Conservation (phyloP, 1,139 yeast genomes). For the Blastobotrys buckinghamii region DNA sequence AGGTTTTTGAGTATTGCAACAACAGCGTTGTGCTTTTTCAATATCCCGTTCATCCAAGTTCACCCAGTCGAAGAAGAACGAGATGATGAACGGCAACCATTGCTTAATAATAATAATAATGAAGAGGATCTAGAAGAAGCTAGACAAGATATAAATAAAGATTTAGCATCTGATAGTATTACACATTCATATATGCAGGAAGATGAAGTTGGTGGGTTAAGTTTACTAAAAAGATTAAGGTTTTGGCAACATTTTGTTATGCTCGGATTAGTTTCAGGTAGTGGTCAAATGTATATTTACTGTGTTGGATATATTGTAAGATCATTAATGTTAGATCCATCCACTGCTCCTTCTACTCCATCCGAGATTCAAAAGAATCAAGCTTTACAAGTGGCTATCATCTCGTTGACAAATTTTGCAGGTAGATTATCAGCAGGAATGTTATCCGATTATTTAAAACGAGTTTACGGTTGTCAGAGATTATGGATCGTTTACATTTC, state of each 20-base stretch:
- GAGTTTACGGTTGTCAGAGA: constrained; percentile 48
- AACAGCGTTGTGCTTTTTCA: constrained; percentile 24
- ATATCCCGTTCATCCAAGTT: constrained; percentile 27
- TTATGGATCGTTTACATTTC: constrained; percentile 62
- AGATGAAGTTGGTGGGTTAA: constrained; percentile 15
- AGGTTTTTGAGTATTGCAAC: constrained; percentile 27
- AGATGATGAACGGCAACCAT: constrained; percentile 5
- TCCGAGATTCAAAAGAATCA: constrained; percentile 40
- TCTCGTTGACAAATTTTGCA: constrained; percentile 55
- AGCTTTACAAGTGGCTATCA: constrained; percentile 64
- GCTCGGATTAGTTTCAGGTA: constrained; percentile 56
- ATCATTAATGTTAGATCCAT: constrained; percentile 37
- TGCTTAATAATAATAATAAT: constrained; percentile 1
- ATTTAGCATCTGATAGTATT: not conserved
- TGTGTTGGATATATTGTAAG: constrained; percentile 62
- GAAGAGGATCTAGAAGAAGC: not conserved
- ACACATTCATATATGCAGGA: not conserved
- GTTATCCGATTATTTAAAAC: constrained; percentile 50
- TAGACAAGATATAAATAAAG: not conserved
- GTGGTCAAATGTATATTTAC: constrained; percentile 70
- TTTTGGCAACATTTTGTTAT: constrained; percentile 39
- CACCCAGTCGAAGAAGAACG: constrained; percentile 9
- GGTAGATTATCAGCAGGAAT: constrained; percentile 66
- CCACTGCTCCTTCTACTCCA: constrained; percentile 9
- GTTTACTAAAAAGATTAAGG: constrained; percentile 20